Evolutionary conservation across 192 early-diverging fungal species (phyloP), one percentile per base, ranked within the genome.

Genomic region (Coemansia sp.): DNA sequence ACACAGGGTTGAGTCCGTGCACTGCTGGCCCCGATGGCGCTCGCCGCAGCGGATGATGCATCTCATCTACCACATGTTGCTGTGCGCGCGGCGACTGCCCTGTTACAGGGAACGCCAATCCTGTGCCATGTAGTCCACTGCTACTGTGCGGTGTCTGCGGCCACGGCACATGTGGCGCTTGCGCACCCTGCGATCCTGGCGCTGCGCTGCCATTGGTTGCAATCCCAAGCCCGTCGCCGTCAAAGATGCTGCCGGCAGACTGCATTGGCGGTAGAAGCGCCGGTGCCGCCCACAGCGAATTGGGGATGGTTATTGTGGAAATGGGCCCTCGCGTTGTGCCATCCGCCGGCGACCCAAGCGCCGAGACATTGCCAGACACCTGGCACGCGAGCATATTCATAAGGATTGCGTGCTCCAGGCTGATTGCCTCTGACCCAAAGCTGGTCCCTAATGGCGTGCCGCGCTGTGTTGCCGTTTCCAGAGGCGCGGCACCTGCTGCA

Each of bases 341-440:
- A 19, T 71, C 68, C 32, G 71, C 50, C 51, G 46, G 25, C 0
- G 68, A 17, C n/a, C 53, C 29, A 52, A 70, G 25, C 8, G 51
- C 19, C 50, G 68, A 68, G 53, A 68, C 63, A 65, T 70, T 64
- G 69, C 71, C 21, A 72, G 81, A 67, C 56, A 85, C 70, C n/a
- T 86, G 82, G 51, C 87, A 84, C 30, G 86, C 77, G n/a, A 97
- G 84, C 94, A 97, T 97, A 65, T 87, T 93, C 3, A 91, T 92
- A 22, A 97, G 76, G 36, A 96, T 90, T 2, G 90, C 88, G 68
- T 94, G 94, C 77, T 97, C 95, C 31, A 94, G 84, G 67, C 92
- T 96, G 64, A 90, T 86, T 29, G 91, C 82, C 57, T 92, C 92
- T 4, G 95, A 97, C 25, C 92, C 92, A 84, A 97, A 97, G 64